Evolutionary conservation across 768 basidiomycete genomes (phyloP).

Genomic region (Pisolithus sp.): DNA sequence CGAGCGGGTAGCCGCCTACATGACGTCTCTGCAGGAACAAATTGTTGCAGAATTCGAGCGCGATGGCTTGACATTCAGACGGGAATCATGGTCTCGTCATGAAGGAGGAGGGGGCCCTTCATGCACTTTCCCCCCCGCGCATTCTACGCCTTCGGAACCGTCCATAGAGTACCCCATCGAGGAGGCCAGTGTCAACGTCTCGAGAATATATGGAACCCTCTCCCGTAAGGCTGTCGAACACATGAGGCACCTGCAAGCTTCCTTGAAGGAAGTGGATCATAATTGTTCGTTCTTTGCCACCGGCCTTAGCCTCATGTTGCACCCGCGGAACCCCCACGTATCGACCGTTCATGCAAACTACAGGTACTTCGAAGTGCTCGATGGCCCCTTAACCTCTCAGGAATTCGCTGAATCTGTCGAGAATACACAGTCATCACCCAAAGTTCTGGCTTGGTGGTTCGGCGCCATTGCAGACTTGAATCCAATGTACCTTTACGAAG

Average conservation of each 20-base stretch:
- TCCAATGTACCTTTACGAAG: slow-evolving; percentile 42
- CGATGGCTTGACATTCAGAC: slow-evolving; percentile 10
- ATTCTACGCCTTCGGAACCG: not conserved
- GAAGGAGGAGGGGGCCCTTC: slow-evolving; percentile 16
- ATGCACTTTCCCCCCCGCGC: slow-evolving; percentile 10
- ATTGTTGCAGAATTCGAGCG: slow-evolving; percentile 18
- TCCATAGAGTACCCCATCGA: too few species aligned
- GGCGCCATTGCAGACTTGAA: slow-evolving; percentile 36
- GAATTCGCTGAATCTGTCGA: not conserved
- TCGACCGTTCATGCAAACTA: slow-evolving; percentile 20
- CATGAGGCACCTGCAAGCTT: too few species aligned
- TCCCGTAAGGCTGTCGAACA: not conserved
- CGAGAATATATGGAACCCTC: not conserved
- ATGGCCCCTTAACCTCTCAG: not conserved
- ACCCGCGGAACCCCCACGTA: slow-evolving; percentile 18
- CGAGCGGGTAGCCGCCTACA: not conserved
- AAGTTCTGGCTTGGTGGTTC: slow-evolving; percentile 23
- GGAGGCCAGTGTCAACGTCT: too few species aligned
- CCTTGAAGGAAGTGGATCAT: too few species aligned
- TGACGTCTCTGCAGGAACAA: slow-evolving; percentile 13
- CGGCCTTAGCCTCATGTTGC: slow-evolving; percentile 18
- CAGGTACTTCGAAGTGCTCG: slow-evolving; percentile 21
- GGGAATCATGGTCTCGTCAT: slow-evolving; percentile 12
- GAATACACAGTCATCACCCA: slow-evolving; percentile 1
- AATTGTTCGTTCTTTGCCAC: not conserved